Evolutionary conservation across 176 grass and related monocot genomes (phyloP).

Genomic region (Poa annua): DNA sequence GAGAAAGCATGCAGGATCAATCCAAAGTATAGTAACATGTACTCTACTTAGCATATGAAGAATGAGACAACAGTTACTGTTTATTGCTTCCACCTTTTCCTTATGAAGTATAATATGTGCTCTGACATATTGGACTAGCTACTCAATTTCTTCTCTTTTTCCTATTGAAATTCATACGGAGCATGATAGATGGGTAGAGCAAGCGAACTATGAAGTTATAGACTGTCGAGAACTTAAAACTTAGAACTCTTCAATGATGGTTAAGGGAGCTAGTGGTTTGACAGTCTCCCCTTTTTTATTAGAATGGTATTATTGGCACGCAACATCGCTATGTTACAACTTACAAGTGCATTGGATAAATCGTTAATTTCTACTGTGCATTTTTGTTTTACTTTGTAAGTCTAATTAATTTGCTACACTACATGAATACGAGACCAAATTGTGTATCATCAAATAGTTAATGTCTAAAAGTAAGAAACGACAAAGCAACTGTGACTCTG

Average conservation of each 20-base stretch:
- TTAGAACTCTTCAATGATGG: background rate
- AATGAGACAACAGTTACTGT: background rate
- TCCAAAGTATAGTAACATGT: background rate
- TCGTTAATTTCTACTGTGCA: background rate
- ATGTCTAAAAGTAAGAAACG: background rate
- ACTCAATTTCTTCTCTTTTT: background rate
- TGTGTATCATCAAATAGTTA: background rate
- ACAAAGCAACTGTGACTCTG: background rate
- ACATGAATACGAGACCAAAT: background rate
- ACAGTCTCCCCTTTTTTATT: background rate
- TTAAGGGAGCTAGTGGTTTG: background rate
- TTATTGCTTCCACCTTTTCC: background rate
- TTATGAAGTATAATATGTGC: background rate
- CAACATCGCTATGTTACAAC: background rate
- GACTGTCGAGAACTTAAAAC: background rate
- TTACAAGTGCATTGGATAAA: conserved; percentile 4
- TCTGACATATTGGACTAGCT: background rate
- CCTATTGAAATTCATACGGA: background rate
- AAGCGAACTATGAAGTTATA: background rate
- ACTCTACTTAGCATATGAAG: background rate
- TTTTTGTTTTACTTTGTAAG: background rate
- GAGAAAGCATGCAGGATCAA: background rate
- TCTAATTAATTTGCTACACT: background rate
- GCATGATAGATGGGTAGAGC: background rate
- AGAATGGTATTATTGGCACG: background rate